Conservation (phyloP, 2,329 filamentous ascomycete genomes). For the Alternaria gaisen region DNA sequence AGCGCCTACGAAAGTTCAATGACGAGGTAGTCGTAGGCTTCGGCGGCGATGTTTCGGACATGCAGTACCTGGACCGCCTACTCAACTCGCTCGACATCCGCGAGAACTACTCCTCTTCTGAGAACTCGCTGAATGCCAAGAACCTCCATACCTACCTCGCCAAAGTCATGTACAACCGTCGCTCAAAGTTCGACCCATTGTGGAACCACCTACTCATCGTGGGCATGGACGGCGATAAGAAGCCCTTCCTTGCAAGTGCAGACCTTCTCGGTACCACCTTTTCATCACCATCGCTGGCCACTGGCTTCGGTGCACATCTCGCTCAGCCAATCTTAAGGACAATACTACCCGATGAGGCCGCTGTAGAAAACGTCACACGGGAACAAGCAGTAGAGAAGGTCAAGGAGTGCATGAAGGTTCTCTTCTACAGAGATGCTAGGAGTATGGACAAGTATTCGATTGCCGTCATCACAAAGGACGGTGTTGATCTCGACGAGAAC, state of each 20-base stretch:
- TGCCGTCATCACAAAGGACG: slow-evolving; percentile 86
- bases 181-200: slow-evolving; percentile 93
- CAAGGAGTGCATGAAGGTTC: slow-evolving; percentile 96
- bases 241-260: slow-evolving; percentile 89
- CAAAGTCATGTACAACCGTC: slow-evolving; percentile 95
- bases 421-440: slow-evolving; percentile 96
- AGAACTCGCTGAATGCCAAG: slow-evolving; percentile 76
- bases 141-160: slow-evolving; percentile 97
- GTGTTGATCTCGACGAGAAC: slow-evolving; percentile 81
- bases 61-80: slow-evolving; percentile 97
- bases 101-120: slow-evolving; percentile 78
- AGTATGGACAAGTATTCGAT: slow-evolving; percentile 92
- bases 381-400: slow-evolving; percentile 83
- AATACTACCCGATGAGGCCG: slow-evolving; percentile 82
- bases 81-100: slow-evolving; percentile 85
- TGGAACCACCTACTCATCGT: slow-evolving; percentile 97
- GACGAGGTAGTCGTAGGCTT: slow-evolving; percentile 86
- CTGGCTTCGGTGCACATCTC: slow-evolving; percentile 91
- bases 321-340: slow-evolving; percentile 90
- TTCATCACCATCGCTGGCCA: slow-evolving; percentile 85
- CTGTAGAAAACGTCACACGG: slow-evolving; percentile 73
- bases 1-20: slow-evolving; percentile 91
- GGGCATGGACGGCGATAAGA: slow-evolving; percentile 77
- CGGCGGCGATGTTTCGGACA: slow-evolving; percentile 96
- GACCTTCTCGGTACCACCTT: slow-evolving; percentile 95